phyloP scores from a whole-genome alignment of 768 basidiomycete genomes.

The Suillus plorans region DNA sequence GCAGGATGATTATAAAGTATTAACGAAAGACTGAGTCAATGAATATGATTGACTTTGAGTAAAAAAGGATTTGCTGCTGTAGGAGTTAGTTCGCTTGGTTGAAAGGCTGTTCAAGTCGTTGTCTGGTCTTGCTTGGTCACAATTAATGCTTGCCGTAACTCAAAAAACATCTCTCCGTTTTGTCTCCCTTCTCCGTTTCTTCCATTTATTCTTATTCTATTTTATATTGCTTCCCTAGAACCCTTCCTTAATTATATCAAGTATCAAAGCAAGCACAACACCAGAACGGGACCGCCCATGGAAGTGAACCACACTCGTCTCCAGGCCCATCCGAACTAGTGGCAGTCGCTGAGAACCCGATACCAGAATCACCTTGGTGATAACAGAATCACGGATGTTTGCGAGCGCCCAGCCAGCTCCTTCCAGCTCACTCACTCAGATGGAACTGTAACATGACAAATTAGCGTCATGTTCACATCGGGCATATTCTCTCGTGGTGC shows the following conservation, averaged over 20 bases:
- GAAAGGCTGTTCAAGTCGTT: constrained; percentile 1
- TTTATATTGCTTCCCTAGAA: neutral
- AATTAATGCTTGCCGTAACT: constrained; percentile 4
- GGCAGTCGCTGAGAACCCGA: neutral
- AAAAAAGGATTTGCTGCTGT: constrained; percentile 17
- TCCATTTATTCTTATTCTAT: neutral
- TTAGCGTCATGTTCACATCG: neutral
- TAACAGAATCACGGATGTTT: neutral
- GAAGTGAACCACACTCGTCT: neutral
- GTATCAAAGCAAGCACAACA: constrained; percentile 1
- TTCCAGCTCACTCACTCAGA: neutral
- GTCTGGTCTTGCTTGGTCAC: constrained; percentile 3
- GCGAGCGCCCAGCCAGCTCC: neutral
- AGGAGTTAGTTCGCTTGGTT: neutral
- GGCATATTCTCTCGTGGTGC: constrained; percentile 1
- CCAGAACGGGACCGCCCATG: neutral
- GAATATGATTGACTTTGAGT: constrained; percentile 15
- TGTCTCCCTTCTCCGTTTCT: constrained; percentile 2
- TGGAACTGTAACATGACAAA: neutral
- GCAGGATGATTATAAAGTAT: constrained; percentile 3
- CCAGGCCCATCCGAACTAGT: constrained; percentile 1
- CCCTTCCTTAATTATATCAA: neutral
- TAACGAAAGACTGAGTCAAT: constrained; percentile 15
- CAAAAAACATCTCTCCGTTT: neutral
- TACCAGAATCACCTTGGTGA: neutral